These are phyloP conservation scores for Cantharellus cinnabarinus DNA, from an alignment of 768 basidiomycete genomes.

Conservation along the genomic window DNA sequence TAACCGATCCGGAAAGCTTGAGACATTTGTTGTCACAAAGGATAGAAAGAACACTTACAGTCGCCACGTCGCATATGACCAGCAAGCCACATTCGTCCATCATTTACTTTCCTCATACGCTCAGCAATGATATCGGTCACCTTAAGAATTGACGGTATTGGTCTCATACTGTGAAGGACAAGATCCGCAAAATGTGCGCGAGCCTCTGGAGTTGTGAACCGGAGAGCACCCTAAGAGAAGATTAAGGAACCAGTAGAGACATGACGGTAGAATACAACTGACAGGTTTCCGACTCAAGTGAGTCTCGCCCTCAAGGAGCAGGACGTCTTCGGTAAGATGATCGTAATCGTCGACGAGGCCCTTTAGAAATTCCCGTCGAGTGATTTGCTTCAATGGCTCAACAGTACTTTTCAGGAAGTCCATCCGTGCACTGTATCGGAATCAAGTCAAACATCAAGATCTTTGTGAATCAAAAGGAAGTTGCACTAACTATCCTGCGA, in stretches of 20 bases:
- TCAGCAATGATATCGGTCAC: conserved; percentile 16
- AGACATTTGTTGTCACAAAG: background rate
- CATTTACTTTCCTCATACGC: conserved; percentile 16
- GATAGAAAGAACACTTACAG: conserved; percentile 4
- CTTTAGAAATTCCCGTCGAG: conserved; percentile 18
- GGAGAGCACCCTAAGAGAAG: conserved; percentile 15
- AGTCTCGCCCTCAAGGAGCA: conserved; percentile 23
- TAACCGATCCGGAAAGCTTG: background rate
- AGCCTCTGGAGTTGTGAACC: conserved; percentile 16
- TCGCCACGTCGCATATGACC: conserved; percentile 10
- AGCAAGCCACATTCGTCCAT: conserved; percentile 10
- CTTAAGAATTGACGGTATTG: conserved; percentile 14
- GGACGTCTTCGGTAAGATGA: conserved; percentile 18
- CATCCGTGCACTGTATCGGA: conserved; percentile 20
- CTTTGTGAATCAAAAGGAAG: background rate
- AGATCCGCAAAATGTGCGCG: conserved; percentile 18
- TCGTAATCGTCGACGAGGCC: conserved; percentile 24
- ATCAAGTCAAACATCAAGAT: background rate
- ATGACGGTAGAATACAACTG: background rate
- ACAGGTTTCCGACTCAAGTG: conserved; percentile 22
- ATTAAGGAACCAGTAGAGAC: background rate
- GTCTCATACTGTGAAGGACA: conserved; percentile 17
- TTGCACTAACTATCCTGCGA: conserved; percentile 20
- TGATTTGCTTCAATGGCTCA: conserved; percentile 20
- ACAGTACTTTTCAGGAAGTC: conserved; percentile 26